Evolutionary conservation across 805 yeast species (phyloP).

Genomic region (Lachancea quebecensis): DNA sequence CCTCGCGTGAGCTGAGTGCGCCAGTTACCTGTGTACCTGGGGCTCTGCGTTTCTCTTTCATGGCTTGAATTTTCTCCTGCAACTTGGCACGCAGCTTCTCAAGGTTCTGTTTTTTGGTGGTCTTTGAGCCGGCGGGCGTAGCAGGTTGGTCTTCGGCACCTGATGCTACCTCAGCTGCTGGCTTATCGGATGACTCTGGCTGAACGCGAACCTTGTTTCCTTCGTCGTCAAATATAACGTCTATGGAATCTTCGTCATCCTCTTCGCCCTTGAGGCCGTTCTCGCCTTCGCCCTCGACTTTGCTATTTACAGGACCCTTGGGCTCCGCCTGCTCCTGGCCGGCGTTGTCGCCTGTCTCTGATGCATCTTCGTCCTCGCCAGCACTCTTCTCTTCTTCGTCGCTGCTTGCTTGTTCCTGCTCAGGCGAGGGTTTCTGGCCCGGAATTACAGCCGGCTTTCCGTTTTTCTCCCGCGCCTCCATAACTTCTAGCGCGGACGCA

Average conservation of each 20-base stretch:
- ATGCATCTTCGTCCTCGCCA: constrained; percentile 13
- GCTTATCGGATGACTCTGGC: constrained; percentile 1
- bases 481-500: constrained; percentile 53
- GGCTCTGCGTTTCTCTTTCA: constrained; percentile 83
- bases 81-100: constrained; percentile 71
- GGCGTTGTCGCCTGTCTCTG: constrained; percentile 18
- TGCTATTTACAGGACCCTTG: constrained; percentile 18
- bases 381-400: constrained; percentile 4
- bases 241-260: constrained; percentile 27
- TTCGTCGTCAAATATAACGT: constrained; percentile 63
- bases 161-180: not conserved
- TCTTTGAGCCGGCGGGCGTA: constrained; percentile 2
- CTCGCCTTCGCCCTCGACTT: constrained; percentile 4
- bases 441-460: constrained; percentile 43
- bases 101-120: constrained; percentile 42
- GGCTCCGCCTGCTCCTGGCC: constrained; percentile 1
- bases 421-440: constrained; percentile 26
- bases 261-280: constrained; percentile 8
- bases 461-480: constrained; percentile 44
- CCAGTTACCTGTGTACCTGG: constrained; percentile 78
- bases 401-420: constrained; percentile 8
- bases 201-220: constrained; percentile 42
- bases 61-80: constrained; percentile 57
- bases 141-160: constrained; percentile 4
- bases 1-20: constrained; percentile 81